Base-by-base conservation (phyloP, 805 yeast genomes). In the Wickerhamiella shivajii region DNA sequence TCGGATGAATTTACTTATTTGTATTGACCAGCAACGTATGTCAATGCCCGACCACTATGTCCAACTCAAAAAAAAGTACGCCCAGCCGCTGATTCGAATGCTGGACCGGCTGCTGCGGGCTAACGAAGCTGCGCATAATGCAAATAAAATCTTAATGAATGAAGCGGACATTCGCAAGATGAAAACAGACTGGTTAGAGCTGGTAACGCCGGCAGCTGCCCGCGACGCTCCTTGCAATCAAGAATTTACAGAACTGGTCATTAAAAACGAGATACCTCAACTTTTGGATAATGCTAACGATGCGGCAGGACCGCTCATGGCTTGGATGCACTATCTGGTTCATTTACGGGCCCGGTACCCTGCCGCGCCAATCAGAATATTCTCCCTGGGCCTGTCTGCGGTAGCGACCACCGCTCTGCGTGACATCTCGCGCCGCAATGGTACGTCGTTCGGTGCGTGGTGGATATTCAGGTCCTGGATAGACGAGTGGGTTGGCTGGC, bases 391-490 rank as follows among this genome's bases (percentile, higher is more conserved):
- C 8, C 46, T 74, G 7, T 15, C 26, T 5, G 31, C 40, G 9
- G 38, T 40, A 2, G 32, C 31, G 8, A 32, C 39, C 10, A 36
- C 36, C n/a, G 41, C 39, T 3, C 34, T 41, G 27, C 33, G 41
- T 8, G 42, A 39, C 16, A 34, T 41, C 5, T 61, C 72, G 10
- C 67, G 76, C 13, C 60, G 59, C 16, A 72, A 73, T 2, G 73
- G 72, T 6, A 63, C 64, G 27, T 66, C 75, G 2, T 74, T 77
- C 49, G 73, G 72, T 7, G 68, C 72, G 2, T 78, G 87, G 87
- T 77, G 83, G 81, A 63, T 70, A 27, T 60, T 76, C 3, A 60
- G 78, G 36, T 72, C 83, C 49, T 78, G 87, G 84, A 58, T 73
- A 5, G 81, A 74, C 46, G 87, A 77, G 46, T 77, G 70, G 64